A percentile compares a stretch with the other conserved stretches of the same genome.
These are phyloP conservation scores for Arthroderma sp. DNA, from an alignment of 2,329 filamentous ascomycete genomes.

Conservation along the genomic window DNA sequence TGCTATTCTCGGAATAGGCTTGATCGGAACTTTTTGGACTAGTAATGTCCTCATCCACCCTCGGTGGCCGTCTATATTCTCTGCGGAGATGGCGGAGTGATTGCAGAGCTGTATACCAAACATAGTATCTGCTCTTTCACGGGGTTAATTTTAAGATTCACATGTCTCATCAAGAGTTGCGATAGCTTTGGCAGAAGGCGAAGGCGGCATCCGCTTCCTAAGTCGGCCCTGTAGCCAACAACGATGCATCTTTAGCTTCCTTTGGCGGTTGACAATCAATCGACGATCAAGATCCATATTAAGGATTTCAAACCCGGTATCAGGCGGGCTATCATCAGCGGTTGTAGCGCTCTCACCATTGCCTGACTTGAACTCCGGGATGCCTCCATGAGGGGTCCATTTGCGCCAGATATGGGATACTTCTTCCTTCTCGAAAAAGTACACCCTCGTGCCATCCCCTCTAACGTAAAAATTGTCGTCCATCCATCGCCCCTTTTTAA, in stretches of 20 bases:
- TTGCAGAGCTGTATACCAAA: not conserved
- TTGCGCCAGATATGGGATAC: constrained; percentile 66
- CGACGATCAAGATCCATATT: constrained; percentile 76
- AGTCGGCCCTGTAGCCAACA: constrained; percentile 55
- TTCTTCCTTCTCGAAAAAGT: constrained; percentile 89
- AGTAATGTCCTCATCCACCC: not conserved
- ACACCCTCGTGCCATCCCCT: constrained; percentile 89
- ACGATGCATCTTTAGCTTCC: constrained; percentile 92
- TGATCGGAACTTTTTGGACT: not conserved
- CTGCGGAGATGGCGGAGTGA: not conserved
- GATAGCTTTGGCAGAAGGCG: not conserved
- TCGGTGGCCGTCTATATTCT: not conserved
- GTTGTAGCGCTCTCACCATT: constrained; percentile 11
- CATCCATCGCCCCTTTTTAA: constrained; percentile 88
- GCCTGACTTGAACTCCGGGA: constrained; percentile 17
- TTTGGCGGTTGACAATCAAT: constrained; percentile 80
- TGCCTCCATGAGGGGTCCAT: constrained; percentile 27
- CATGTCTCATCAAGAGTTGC: not conserved
- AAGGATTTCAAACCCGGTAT: constrained; percentile 52
- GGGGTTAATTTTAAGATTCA: constrained; percentile 3
- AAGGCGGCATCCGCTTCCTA: constrained; percentile 20
- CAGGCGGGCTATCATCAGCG: constrained; percentile 11
- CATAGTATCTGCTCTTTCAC: not conserved
- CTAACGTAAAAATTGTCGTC: constrained; percentile 96
- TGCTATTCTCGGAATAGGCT: not conserved